Base-by-base conservation (phyloP, 2,329 filamentous ascomycete genomes). In the Microascus cirrosus region DNA sequence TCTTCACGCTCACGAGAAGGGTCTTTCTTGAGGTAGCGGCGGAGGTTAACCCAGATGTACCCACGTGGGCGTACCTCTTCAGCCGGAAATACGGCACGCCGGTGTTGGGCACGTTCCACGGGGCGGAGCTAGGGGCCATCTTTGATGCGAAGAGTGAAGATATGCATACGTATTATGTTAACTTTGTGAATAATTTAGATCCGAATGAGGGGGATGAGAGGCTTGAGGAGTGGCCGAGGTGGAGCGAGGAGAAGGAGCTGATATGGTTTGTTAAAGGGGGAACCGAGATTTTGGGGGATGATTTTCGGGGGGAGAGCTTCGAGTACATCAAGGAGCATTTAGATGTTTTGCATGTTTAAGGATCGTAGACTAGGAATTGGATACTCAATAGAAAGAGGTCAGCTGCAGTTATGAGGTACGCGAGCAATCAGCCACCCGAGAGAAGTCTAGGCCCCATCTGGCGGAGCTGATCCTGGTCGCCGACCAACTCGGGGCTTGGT, bases 81-180 rank as follows among this genome's bases (percentile, higher is more conserved):
- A 79, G 77, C 0, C 86, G 85, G 65, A 68, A 81, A 65, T 77
- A 83, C 62, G 80, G 79, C 1, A 80, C 78, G 0, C 81, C 84
- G 0, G 67, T 86, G 20, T 65, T 87, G 0, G 85, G 85, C 1
- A 87, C 84, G 0, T 84, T 83, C 69, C 85, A 88, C 61, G 82
- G 69, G 6, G 76, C 74, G 0, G 83, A 86, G 58, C 61, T 86
- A 1, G 60, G 84, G 13, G 74, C 81, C 59, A 73, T 81, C 15
- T 45, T 32, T 32, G 28, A 32, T 8, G 28, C 28, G 28, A 32
- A 32, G 28, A 32, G 28, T 8, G 28, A 32, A 8, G 28, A 32
- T 8, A 77, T 81, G 28, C 75, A 78, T 55, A 72, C 73, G 0
- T 85, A 86, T 65, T 86, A 84, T 62, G 70, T 81, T 55, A 77